Conservation (phyloP, 352 stramenopile species). For the Lagenidium giganteum region DNA sequence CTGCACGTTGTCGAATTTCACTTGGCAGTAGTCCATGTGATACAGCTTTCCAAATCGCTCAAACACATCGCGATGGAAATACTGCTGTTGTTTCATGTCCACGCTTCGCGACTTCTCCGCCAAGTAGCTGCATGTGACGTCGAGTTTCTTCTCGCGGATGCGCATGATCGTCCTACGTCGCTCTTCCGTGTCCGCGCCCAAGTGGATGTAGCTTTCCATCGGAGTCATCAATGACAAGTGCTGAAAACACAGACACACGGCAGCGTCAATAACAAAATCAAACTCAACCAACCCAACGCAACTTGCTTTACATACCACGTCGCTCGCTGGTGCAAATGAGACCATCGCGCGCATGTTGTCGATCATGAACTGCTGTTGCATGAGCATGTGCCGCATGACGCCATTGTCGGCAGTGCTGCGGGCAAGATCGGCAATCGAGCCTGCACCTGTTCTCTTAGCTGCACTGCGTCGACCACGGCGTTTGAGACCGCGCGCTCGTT, state of each 20-base stretch:
- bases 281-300: too few species aligned
- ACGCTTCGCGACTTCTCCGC: slow-evolving; percentile 60
- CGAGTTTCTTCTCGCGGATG: slow-evolving; percentile 68
- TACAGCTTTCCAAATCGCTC: slow-evolving; percentile 82
- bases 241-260: too few species aligned
- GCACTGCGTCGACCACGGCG: too few species aligned
- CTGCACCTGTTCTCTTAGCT: too few species aligned
- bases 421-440: too few species aligned
- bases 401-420: too few species aligned
- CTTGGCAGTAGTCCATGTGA: slow-evolving; percentile 68
- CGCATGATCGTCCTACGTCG: slow-evolving; percentile 49
- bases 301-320: too few species aligned
- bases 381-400: too few species aligned
- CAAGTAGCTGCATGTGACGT: slow-evolving; percentile 78
- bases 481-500: too few species aligned
- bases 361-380: slow-evolving; percentile 63
- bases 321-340: slow-evolving; percentile 60
- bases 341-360: slow-evolving; percentile 81
- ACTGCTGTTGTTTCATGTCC: slow-evolving; percentile 47
- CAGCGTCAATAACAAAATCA: too few species aligned
- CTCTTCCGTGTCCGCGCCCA: slow-evolving; percentile 57
- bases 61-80: slow-evolving; percentile 75
- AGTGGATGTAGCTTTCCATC: slow-evolving; percentile 71
- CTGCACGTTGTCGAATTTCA: slow-evolving; percentile 63
- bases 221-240: slow-evolving; percentile 75